These are phyloP conservation scores for Coniella vitis DNA, from an alignment of 2,329 filamentous ascomycete genomes.

Conservation along the genomic window DNA sequence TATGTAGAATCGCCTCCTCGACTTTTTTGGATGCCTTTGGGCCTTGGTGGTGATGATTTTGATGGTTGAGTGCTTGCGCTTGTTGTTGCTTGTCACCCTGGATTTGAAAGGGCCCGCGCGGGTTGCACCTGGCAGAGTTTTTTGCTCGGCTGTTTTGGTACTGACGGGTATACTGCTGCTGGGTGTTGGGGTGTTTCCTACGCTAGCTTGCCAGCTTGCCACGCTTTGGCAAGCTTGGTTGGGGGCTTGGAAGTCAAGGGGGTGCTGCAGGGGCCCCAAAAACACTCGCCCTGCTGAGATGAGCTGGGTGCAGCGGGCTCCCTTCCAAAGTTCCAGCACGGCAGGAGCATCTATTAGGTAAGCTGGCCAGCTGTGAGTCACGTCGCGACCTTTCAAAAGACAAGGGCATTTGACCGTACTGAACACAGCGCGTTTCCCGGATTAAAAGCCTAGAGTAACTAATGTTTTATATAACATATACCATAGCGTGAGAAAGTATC, in stretches of 20 bases:
- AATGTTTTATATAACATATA: too few relatives aligned
- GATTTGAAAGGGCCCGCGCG: conserved; percentile 2
- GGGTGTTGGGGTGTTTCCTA: not conserved
- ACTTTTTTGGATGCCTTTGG: conserved; percentile 50
- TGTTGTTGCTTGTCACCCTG: conserved; percentile 40
- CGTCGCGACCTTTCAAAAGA: too few relatives aligned
- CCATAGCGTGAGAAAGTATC: too few relatives aligned
- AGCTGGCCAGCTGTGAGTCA: not conserved
- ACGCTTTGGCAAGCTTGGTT: not conserved
- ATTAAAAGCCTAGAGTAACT: too few relatives aligned
- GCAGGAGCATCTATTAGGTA: not conserved
- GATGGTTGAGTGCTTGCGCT: conserved; percentile 45
- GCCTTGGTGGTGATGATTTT: conserved; percentile 44
- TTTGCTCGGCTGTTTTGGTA: conserved; percentile 4
- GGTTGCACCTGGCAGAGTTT: conserved; percentile 5
- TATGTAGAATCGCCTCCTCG: conserved; percentile 44
- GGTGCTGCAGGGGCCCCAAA: not conserved
- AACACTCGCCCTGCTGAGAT: not conserved
- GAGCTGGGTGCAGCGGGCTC: not conserved
- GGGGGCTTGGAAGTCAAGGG: not conserved
- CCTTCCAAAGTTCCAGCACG: too few relatives aligned
- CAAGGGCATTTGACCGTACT: too few relatives aligned
- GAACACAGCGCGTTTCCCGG: too few relatives aligned
- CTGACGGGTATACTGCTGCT: not conserved
- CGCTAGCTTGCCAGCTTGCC: conserved; percentile 3